Evolutionary conservation across 1,284 basidiomycete genomes (phyloP), one percentile per base, ranked within the genome.

Genomic region (Athelia psychrophila): DNA sequence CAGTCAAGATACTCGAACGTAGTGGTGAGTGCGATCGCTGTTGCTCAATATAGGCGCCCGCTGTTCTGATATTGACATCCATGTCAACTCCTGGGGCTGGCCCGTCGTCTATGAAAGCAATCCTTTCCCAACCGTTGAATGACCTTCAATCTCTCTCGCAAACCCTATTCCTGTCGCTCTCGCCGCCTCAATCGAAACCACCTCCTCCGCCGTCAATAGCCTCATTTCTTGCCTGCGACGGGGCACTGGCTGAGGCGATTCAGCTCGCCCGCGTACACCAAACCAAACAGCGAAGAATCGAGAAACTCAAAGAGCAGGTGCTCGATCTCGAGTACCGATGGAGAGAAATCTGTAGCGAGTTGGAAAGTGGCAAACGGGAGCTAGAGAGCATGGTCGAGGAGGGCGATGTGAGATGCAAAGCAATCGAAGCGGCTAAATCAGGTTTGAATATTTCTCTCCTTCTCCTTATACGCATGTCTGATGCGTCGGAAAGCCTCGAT

Each of bases 221-320:
- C 3, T 74, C 82, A 1, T 85, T 91, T 61, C 63, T 86, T 9
- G 66, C 73, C 1, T 83, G 75, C 36, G 89, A 92, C 59, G 72
- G 76, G 9, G 72, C 77, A 2, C 73, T 92, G 18, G 81, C 86
- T 1, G 66, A 68, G 24, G 86, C 86, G 5, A 71, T 91, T 5
- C 78, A 80, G 53, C 70, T 84, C n/a, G 81, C 86, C 2, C 79
- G 85, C 52, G 68, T 73, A 19, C 90, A 92, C 60, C 89, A 92
- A 62, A 76, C 81, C 44, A 84, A 84, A 60, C 89, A 92, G 62
- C 72, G 84, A 49, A 76, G 74, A 53, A 90, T 91, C 40, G 87
- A 91, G 51, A 72, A 73, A 6, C 70, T 92, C 33, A 83, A 88
- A 58, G 66, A 74, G 3, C 88, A 91, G 56, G 81, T 91, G 15